These are phyloP conservation scores for Aspergillus hortae DNA, from an alignment of 2,329 filamentous ascomycete genomes.

Conservation along the genomic window DNA sequence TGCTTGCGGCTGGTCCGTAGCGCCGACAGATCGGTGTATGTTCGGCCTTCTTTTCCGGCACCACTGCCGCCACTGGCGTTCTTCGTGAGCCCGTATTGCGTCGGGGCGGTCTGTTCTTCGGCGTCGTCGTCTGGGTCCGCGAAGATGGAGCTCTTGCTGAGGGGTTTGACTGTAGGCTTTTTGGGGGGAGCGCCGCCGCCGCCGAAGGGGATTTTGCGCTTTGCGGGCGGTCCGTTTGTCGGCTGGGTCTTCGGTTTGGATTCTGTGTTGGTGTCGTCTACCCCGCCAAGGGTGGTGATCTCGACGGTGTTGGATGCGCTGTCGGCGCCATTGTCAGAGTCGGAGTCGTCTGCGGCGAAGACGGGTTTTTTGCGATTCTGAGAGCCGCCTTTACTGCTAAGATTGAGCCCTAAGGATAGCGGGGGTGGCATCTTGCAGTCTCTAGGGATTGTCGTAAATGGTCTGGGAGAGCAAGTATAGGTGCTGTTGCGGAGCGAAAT, in stretches of 20 bases:
- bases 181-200: constrained; percentile 4
- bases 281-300: constrained; percentile 38
- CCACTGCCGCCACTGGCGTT: constrained; percentile 9
- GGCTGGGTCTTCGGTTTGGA: constrained; percentile 13
- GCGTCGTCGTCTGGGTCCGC: constrained; percentile 36
- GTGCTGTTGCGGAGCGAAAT: neutral
- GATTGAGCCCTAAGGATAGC: constrained; percentile 42
- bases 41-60: neutral
- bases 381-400: constrained; percentile 34
- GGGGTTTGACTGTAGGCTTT: constrained; percentile 29
- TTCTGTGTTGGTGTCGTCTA: constrained; percentile 24
- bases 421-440: constrained; percentile 24
- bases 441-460: neutral
- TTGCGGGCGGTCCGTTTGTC: constrained; percentile 23
- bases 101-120: constrained; percentile 17
- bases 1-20: constrained; percentile 45
- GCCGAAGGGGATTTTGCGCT: constrained; percentile 32
- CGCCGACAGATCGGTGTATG: constrained; percentile 46
- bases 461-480: no score
- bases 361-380: constrained; percentile 49
- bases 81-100: constrained; percentile 5
- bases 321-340: constrained; percentile 26
- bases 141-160: constrained; percentile 36
- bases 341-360: constrained; percentile 44
- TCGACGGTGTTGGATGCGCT: constrained; percentile 25